Base-by-base conservation (phyloP, 352 stramenopile species). In the Globisporangium spinosum region DNA sequence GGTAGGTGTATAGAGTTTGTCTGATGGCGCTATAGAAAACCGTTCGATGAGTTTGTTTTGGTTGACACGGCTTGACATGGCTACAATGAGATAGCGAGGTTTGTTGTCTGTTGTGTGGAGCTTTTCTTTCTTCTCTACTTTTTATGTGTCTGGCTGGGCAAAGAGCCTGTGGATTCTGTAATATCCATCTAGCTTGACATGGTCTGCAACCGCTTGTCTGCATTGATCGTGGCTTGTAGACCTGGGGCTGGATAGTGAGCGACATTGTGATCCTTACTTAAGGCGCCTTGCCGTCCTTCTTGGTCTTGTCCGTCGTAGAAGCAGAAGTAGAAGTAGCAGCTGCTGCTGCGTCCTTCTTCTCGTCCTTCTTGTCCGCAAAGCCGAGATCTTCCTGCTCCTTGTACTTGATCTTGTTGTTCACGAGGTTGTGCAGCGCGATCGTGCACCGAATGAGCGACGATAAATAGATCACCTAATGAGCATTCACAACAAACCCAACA, bases 381-480 rank as follows among this genome's bases (percentile, higher is more conserved):
- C 76, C 74, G 66, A 91, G 74, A 58, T 95, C 88, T 68, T 95
- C 89, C 51, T 83, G 79, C 76, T 96, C 87, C 69, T 89, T 89
- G 88, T 99, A 99, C 76, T 97, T 95, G 81, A 99, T 98, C 86
- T 99, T 99, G 90, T 99, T 99, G 80, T 98, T 98, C 70, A 99
- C 96, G 55, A 99, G 89, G 80, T 99, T 97, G 89, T 99, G 97
- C 67, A 99, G 77, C 25, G 97, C 97, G 70, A 99, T 98, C 40
- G 99, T 98, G 79, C 92, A 98, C 70, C 97, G 90, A 71, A 99
- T 99, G 55, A 99, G 79, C 54, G 95, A 91, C 69, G 93, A 98
- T 77, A 99, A 91, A 87, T 99, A 99, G 74, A 99, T 98, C 62
- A 97, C 95, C 89, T 96, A n/a, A 49, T 49, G 40, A n/a, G 20